Evolutionary conservation across 1,284 basidiomycete species (phyloP), one percentile per base, ranked within the genome.

Genomic region (Fomitopsis betulina): DNA sequence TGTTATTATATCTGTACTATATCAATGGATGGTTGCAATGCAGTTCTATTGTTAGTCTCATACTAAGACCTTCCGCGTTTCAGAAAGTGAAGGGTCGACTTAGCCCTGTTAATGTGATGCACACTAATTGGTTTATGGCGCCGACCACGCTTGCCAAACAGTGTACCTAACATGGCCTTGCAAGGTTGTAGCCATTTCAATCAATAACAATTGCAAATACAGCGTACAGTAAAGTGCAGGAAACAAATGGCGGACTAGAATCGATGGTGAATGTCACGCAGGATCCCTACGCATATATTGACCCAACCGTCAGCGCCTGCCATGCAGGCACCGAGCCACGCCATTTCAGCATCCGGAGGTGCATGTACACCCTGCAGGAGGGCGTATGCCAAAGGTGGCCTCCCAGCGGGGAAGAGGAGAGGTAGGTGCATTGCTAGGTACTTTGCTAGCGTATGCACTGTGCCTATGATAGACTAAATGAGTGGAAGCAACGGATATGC

Each of bases 231-330:
- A 51, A 35, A 27, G n/a, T 6, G 10, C 53, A 30, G 10, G 30
- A 17, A 23, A n/a, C 38, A 39, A 17, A 42, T 33, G 43, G 15
- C n/a, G 4, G 27, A 52, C 30, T 49, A 50, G 45, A 56, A 56
- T 33, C 58, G 47, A 37, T 42, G 51, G 45, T 27, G 15, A 39
- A 59, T 59, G 21, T 72, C 71, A 15, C 67, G 67, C 42, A 70
- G 50, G 45, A 75, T 51, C 12, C 89, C 89, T 40, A 96, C 78
- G 65, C 93, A 94, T 54, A 96, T 80, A 65, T 90, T 89, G 27
- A 97, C 79, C 96, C 96, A 98, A 7, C 96, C 96, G 69, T 98
- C 96, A 6, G 94, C 93, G 10, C 94, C 94, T 13, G 88, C 84
- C 72, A 98, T 78, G 65, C 93, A 94, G 12, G 92, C 87, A 13